A percentile compares a stretch with the other conserved stretches of the same genome.
Conservation (phyloP, 1,139 yeast species). For the Candida sanyaensis region DNA sequence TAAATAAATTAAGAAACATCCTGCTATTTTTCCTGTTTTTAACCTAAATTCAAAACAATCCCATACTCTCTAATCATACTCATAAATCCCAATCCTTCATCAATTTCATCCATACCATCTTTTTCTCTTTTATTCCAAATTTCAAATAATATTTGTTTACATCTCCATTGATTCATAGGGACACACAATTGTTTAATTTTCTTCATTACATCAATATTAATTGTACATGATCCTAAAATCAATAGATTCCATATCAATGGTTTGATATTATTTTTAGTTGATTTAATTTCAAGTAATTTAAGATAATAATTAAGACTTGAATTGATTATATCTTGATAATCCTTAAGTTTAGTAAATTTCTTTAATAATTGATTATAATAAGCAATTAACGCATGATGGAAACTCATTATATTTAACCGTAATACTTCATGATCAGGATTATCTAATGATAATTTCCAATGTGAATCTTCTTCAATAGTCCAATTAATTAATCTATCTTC, state of each 20-base stretch:
- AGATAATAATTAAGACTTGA: constrained; percentile 33
- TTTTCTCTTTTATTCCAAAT: constrained; percentile 45
- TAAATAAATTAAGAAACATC: too few relatives aligned
- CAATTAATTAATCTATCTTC: constrained; percentile 52
- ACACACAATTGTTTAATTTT: not conserved
- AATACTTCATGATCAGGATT: constrained; percentile 38
- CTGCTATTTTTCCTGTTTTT: not conserved
- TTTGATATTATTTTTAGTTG: constrained; percentile 15
- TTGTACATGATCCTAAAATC: constrained; percentile 46
- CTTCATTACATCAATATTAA: constrained; percentile 17
- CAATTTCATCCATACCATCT: constrained; percentile 35
- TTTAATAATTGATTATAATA: constrained; percentile 49
- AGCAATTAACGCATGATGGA: constrained; percentile 45
- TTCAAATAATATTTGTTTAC: constrained; percentile 54
- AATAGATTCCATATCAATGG: constrained; percentile 54
- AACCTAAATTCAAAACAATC: constrained; percentile 38
- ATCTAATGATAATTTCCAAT: constrained; percentile 37
- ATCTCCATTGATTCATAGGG: constrained; percentile 49
- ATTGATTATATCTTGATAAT: constrained; percentile 35
- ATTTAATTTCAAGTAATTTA: constrained; percentile 22
- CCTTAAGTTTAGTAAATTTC: constrained; percentile 28
- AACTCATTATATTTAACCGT: constrained; percentile 36
- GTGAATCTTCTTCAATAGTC: constrained; percentile 29
- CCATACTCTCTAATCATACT: constrained; percentile 60
- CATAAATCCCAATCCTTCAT: constrained; percentile 48